Conservation (phyloP, 2,329 filamentous ascomycete genomes). For the Chalaropsis thielavioides region DNA sequence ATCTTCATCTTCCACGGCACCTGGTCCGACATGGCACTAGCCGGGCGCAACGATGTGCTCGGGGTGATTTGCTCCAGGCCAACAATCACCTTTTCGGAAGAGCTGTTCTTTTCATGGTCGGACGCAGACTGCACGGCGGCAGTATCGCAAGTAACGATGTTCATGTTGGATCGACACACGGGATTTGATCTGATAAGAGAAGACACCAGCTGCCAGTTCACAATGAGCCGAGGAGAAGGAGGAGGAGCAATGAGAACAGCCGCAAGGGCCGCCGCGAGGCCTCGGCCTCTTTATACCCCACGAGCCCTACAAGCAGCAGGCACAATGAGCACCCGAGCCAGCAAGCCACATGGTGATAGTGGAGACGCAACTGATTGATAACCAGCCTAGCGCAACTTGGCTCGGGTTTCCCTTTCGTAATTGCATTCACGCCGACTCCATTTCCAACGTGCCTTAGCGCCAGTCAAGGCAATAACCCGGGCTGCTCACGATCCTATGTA, state of each 20-base stretch:
- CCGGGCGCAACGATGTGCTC: neutral
- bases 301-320: neutral
- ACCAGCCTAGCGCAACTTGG: neutral
- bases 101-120: constrained; percentile 7
- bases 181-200: neutral
- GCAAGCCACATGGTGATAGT: neutral
- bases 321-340: neutral
- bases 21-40: constrained; percentile 9
- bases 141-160: neutral
- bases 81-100: neutral
- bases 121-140: neutral
- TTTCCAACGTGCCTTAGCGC: neutral
- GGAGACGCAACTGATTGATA: neutral
- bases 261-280: neutral
- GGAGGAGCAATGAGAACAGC: neutral
- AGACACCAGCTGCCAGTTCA: neutral
- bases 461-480: constrained; percentile 3
- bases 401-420: neutral
- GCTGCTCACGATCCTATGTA: neutral
- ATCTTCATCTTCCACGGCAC: constrained; percentile 24
- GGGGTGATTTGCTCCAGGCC: neutral
- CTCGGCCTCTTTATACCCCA: neutral
- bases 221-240: neutral
- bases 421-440: neutral
- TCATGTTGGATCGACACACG: neutral